Evolutionary conservation across 148 eudicot species (phyloP).

Genomic region (Vaccinium corymbosum): DNA sequence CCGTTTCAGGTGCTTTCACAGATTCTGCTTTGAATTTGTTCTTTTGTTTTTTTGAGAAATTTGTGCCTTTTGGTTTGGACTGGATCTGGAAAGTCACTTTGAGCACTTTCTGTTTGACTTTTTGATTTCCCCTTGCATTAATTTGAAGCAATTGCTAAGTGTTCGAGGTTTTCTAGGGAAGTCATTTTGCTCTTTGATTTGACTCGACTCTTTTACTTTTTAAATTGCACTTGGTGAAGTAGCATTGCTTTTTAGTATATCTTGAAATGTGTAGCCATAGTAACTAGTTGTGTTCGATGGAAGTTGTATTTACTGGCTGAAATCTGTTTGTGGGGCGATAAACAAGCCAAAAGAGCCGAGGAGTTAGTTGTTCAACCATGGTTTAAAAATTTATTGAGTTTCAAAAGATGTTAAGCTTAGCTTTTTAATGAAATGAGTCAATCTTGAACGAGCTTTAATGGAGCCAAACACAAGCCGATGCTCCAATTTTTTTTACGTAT

Average conservation of each 20-base stretch:
- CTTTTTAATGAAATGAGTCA: too few relatives aligned
- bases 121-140: background rate
- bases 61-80: background rate
- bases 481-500: too few relatives aligned
- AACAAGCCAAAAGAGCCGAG: too few relatives aligned
- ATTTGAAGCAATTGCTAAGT: background rate
- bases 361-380: too few relatives aligned
- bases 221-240: background rate
- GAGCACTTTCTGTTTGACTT: background rate
- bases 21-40: background rate
- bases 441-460: too few relatives aligned
- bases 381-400: too few relatives aligned
- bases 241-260: background rate
- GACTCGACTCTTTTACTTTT: background rate
- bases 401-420: too few relatives aligned
- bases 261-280: background rate
- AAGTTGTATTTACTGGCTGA: background rate
- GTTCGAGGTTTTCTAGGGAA: background rate
- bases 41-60: background rate
- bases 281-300: background rate
- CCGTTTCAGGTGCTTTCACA: constrained; percentile 61
- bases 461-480: too few relatives aligned
- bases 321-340: background rate
- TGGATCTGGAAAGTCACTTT: background rate
- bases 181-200: background rate